phyloP scores from a whole-genome alignment of 176 grass and related monocot genomes.

The Musa troglodytarum region DNA sequence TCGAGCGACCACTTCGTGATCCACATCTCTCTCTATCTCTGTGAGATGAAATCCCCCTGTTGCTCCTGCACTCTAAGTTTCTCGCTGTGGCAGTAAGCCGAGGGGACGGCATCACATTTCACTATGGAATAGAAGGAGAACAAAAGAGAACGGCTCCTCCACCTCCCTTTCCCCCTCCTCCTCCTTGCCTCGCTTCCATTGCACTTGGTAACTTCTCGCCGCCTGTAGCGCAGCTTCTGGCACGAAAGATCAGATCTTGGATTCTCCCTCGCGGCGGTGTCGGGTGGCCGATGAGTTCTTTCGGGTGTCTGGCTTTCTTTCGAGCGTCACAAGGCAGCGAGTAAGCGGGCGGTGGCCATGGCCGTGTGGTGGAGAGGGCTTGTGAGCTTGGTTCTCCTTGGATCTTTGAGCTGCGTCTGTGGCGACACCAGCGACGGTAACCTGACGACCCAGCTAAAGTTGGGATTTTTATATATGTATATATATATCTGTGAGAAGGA shows the following conservation, averaged over 20 bases:
- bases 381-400: neutral
- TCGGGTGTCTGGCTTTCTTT: neutral
- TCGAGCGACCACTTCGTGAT: constrained; percentile 6
- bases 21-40: too few relatives aligned
- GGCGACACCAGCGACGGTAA: neutral
- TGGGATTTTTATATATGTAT: constrained; percentile 4
- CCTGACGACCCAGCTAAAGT: neutral
- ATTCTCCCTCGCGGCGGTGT: neutral
- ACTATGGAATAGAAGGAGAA: neutral
- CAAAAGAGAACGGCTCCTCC: neutral
- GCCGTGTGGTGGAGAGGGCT: neutral
- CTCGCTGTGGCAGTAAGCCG: neutral
- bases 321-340: neutral
- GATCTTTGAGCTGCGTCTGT: neutral
- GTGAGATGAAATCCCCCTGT: neutral
- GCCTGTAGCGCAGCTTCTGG: too few relatives aligned
- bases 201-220: neutral
- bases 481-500: neutral
- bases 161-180: neutral
- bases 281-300: neutral
- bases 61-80: neutral
- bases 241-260: neutral
- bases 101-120: neutral
- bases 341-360: neutral
- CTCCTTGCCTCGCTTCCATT: neutral